Evolutionary conservation across 345 rosid species (phyloP).

Genomic region (Arabis hirsuta): DNA sequence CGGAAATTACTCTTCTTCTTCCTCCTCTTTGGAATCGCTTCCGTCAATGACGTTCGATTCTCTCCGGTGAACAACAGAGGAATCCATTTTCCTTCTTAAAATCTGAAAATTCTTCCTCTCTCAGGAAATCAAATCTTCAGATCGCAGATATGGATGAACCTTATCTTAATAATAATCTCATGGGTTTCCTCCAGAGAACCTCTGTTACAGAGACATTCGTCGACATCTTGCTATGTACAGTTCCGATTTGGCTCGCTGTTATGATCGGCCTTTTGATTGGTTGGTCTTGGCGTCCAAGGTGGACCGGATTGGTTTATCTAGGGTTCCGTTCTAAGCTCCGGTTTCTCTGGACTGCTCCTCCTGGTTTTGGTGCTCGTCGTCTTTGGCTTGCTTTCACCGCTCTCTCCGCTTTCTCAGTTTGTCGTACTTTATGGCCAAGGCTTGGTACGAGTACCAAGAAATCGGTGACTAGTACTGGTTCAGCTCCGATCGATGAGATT

Average conservation of each 20-base stretch:
- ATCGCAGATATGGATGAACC: constrained; percentile 61
- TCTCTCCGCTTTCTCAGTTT: constrained; percentile 78
- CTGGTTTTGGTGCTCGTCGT: constrained; percentile 93
- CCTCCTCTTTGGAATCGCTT: constrained; percentile 13
- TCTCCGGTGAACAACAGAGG: constrained; percentile 28
- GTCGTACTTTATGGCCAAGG: constrained; percentile 72
- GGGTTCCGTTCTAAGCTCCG: constrained; percentile 82
- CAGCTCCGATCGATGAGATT: constrained; percentile 4
- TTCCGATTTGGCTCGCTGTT: constrained; percentile 95
- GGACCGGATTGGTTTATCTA: constrained; percentile 84
- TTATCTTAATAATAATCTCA: constrained; percentile 53
- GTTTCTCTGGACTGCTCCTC: constrained; percentile 89
- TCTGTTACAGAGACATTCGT: constrained; percentile 84
- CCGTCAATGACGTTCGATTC: constrained; percentile 31
- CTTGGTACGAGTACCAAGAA: constrained; percentile 50
- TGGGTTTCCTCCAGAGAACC: constrained; percentile 62
- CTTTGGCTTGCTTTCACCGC: constrained; percentile 95
- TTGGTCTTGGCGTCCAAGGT: constrained; percentile 97
- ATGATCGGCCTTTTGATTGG: constrained; percentile 97
- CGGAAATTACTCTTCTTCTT: constrained; percentile 22
- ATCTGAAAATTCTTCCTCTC: not conserved
- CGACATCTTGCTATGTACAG: constrained; percentile 89
- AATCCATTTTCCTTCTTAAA: not conserved
- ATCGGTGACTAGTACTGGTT: constrained; percentile 23
- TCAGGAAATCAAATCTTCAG: not conserved